phyloP scores from a whole-genome alignment of 2,329 filamentous ascomycete genomes.

The Coniochaeta ligniaria region DNA sequence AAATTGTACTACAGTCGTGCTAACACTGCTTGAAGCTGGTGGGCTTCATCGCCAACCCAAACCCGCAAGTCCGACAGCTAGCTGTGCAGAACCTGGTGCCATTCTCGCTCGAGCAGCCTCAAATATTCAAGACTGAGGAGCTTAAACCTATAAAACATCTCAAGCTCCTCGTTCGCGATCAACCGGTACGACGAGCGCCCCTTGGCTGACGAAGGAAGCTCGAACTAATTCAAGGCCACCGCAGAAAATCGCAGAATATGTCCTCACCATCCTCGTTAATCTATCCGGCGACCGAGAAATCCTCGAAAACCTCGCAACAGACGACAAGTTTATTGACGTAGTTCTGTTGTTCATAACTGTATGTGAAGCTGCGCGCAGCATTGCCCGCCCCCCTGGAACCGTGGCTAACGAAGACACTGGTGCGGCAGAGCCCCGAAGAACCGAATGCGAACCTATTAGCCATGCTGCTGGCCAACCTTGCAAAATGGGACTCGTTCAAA shows the following conservation, averaged over 20 bases:
- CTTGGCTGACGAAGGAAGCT: background rate
- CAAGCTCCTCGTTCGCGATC: constrained; percentile 79
- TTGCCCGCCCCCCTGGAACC: background rate
- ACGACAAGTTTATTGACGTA: constrained; percentile 73
- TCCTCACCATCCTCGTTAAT: constrained; percentile 84
- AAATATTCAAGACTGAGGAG: constrained; percentile 76
- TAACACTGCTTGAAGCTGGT: constrained; percentile 56
- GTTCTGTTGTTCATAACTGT: constrained; percentile 70
- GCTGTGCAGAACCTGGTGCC: constrained; percentile 83
- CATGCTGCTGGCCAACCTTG: constrained; percentile 89
- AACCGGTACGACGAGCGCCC: constrained; percentile 49
- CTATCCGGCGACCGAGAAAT: constrained; percentile 71
- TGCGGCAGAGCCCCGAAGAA: constrained; percentile 52
- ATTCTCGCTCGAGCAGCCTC: constrained; percentile 65
- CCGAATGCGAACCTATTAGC: constrained; percentile 76
- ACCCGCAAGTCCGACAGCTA: constrained; percentile 80
- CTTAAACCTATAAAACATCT: constrained; percentile 77
- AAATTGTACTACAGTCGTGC: background rate
- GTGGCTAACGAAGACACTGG: constrained; percentile 3
- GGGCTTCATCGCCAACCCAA: constrained; percentile 87
- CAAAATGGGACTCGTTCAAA: constrained; percentile 70
- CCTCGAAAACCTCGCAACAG: constrained; percentile 62
- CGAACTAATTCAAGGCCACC: constrained; percentile 6
- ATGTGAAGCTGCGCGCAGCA: constrained; percentile 24
- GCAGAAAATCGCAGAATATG: constrained; percentile 87